A percentile compares a stretch with the other conserved stretches of the same genome.
These are phyloP conservation scores for Leccinum pachyderme DNA, from an alignment of 1,284 basidiomycete genomes.

Conservation along the genomic window DNA sequence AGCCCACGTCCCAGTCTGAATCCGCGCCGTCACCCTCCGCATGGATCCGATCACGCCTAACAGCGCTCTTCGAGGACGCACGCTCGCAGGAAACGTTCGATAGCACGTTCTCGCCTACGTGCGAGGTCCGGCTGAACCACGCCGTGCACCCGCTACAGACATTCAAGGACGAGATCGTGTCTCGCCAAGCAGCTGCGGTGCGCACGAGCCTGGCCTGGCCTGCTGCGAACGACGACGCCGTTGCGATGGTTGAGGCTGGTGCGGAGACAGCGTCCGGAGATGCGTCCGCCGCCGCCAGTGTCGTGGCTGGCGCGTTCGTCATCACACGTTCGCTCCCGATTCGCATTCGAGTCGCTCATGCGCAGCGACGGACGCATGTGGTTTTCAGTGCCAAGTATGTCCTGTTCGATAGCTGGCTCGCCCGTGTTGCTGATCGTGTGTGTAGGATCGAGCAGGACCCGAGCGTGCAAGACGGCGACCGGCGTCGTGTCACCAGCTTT, in stretches of 20 bases:
- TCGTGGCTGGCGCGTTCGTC: conserved; percentile 43
- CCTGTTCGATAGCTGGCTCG: neutral
- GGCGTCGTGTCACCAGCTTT: conserved; percentile 37
- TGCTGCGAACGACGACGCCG: conserved; percentile 26
- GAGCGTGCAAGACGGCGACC: conserved; percentile 23
- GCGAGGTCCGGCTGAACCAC: conserved; percentile 37
- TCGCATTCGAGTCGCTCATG: conserved; percentile 43
- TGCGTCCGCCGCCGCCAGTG: neutral
- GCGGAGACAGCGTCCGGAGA: neutral
- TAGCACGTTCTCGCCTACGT: conserved; percentile 33
- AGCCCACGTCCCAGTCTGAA: neutral
- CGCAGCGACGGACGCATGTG: conserved; percentile 37
- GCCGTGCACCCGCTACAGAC: conserved; percentile 26
- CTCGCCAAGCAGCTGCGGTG: conserved; percentile 14
- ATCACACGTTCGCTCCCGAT: conserved; percentile 44
- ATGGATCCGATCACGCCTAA: conserved; percentile 29
- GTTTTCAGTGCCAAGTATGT: conserved; percentile 45
- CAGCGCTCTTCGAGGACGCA: conserved; percentile 29
- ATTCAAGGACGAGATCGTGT: conserved; percentile 30
- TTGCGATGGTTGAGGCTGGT: conserved; percentile 21
- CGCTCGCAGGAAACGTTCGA: conserved; percentile 26
- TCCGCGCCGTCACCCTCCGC: conserved; percentile 1
- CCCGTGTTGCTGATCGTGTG: neutral
- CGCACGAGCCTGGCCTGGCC: conserved; percentile 33
- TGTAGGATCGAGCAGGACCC: conserved; percentile 34